These are phyloP conservation scores for Cytospora chrysosperma DNA, from an alignment of 2,329 filamentous ascomycete genomes.

Conservation along the genomic window DNA sequence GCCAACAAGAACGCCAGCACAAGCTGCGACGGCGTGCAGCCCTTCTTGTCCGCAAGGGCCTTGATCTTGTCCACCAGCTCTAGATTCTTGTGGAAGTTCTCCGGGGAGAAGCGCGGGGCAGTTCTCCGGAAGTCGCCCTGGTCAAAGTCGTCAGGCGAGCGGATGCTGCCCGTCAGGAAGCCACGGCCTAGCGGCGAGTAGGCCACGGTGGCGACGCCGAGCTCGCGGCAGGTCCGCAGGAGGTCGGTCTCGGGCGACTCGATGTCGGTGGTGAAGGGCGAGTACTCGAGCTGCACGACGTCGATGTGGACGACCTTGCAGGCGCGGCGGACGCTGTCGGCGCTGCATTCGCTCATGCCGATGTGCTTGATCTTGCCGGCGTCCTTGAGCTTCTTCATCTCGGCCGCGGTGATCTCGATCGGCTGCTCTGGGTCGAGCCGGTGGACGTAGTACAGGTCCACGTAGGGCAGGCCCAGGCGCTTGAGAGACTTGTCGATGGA, in stretches of 20 bases:
- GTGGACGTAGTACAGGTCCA: conserved; percentile 50
- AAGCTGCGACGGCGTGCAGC: conserved; percentile 50
- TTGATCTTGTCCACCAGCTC: conserved; percentile 31
- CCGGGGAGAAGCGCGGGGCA: conserved; percentile 42
- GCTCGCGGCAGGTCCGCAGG: conserved; percentile 44
- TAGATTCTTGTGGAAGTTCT: conserved; percentile 52
- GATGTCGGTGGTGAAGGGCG: conserved; percentile 48
- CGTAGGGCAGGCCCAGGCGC: conserved; percentile 40
- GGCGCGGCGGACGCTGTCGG: conserved; percentile 50
- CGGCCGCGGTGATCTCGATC: conserved; percentile 47
- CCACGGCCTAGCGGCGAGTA: conserved; percentile 44
- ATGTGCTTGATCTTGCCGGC: conserved; percentile 55
- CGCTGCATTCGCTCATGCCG: conserved; percentile 49
- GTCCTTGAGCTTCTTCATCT: conserved; percentile 44
- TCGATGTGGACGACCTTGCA: conserved; percentile 47
- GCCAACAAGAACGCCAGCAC: conserved; percentile 56
- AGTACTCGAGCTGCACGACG: conserved; percentile 55
- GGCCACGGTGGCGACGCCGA: conserved; percentile 43
- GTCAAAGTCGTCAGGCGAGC: conserved; percentile 38
- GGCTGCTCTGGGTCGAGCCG: conserved; percentile 42
- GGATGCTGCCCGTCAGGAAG: conserved; percentile 42
- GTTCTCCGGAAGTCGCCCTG: conserved; percentile 34
- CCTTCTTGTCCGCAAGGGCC: conserved; percentile 33
- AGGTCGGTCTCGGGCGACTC: conserved; percentile 41
- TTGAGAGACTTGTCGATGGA: conserved; percentile 42